A percentile compares a stretch with the other conserved stretches of the same genome.
phyloP scores from a whole-genome alignment of 2,329 filamentous ascomycete genomes.

The Aspergillus bombycis region DNA sequence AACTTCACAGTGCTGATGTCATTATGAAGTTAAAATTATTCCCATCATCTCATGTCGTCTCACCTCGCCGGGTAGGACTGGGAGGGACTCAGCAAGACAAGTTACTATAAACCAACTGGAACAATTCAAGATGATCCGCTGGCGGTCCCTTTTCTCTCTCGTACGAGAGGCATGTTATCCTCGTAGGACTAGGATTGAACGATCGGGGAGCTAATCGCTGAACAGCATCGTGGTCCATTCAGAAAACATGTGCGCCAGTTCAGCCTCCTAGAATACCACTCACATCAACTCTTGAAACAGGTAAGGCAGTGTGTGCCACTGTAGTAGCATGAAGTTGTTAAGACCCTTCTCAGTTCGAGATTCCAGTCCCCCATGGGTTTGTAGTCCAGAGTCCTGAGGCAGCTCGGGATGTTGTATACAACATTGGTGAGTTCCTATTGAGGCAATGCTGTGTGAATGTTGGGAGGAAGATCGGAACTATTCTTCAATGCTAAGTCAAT shows the following conservation, averaged over 20 bases:
- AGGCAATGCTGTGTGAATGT: not conserved
- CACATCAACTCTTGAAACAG: slow-evolving; percentile 29
- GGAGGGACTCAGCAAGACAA: not conserved
- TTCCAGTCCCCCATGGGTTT: slow-evolving; percentile 31
- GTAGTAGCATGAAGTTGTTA: not conserved
- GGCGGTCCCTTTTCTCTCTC: not conserved
- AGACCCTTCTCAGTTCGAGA: slow-evolving; percentile 24
- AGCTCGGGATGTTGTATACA: slow-evolving; percentile 28
- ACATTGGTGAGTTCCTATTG: slow-evolving; percentile 22
- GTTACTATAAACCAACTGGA: not conserved
- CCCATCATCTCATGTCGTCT: not conserved
- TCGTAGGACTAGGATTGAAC: not conserved
- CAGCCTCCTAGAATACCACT: slow-evolving; percentile 29
- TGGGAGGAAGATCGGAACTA: slow-evolving; percentile 14
- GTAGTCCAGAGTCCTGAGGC: slow-evolving; percentile 27
- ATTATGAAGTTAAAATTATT: not conserved
- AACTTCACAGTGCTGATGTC: not conserved
- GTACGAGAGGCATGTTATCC: not conserved
- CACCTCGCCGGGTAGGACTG: not conserved
- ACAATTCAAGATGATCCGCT: not conserved
- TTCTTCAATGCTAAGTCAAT: not conserved
- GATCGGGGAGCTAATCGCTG: not conserved
- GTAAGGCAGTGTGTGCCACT: slow-evolving; percentile 11
- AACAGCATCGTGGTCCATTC: not conserved
- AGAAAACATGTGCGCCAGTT: slow-evolving; percentile 21